A percentile compares a stretch with the other conserved stretches of the same genome.
Evolutionary conservation across 805 yeast species (phyloP).

Genomic region (Candida endomychidarum): DNA sequence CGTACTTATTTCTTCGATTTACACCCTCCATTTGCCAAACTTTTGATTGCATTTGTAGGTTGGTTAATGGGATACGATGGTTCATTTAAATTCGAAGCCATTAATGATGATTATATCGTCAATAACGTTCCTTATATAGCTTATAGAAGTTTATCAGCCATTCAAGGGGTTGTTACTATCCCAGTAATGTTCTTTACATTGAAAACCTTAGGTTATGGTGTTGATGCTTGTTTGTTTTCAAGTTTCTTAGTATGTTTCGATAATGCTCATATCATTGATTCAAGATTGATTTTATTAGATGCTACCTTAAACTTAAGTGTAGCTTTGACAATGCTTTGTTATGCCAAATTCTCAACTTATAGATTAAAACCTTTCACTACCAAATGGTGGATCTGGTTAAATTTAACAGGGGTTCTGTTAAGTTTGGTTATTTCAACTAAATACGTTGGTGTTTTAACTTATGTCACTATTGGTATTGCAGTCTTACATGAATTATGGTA

Average conservation of each 20-base stretch:
- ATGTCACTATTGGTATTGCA: constrained; percentile 81
- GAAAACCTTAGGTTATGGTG: constrained; percentile 79
- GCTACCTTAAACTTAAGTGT: constrained; percentile 84
- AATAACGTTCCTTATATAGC: constrained; percentile 86
- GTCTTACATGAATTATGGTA: constrained; percentile 88
- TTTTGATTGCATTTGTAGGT: constrained; percentile 88
- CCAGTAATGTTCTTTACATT: constrained; percentile 82
- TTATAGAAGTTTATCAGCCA: constrained; percentile 73
- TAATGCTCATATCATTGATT: constrained; percentile 87
- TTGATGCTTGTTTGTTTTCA: constrained; percentile 76
- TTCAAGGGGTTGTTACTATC: constrained; percentile 78
- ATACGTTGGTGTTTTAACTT: constrained; percentile 94
- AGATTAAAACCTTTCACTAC: constrained; percentile 63
- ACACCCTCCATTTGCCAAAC: constrained; percentile 97
- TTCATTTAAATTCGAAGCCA: constrained; percentile 83
- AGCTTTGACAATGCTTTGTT: constrained; percentile 74
- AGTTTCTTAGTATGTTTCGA: constrained; percentile 77
- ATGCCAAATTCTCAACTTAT: constrained; percentile 72
- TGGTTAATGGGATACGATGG: constrained; percentile 90
- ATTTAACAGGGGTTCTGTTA: constrained; percentile 77
- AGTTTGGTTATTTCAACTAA: constrained; percentile 94
- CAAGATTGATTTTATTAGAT: constrained; percentile 87
- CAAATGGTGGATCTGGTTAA: constrained; percentile 87
- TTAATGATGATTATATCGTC: constrained; percentile 78
- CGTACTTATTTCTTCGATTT: constrained; percentile 93